Conservation (phyloP, 805 yeast genomes). For the Candida pseudofarinosa region DNA sequence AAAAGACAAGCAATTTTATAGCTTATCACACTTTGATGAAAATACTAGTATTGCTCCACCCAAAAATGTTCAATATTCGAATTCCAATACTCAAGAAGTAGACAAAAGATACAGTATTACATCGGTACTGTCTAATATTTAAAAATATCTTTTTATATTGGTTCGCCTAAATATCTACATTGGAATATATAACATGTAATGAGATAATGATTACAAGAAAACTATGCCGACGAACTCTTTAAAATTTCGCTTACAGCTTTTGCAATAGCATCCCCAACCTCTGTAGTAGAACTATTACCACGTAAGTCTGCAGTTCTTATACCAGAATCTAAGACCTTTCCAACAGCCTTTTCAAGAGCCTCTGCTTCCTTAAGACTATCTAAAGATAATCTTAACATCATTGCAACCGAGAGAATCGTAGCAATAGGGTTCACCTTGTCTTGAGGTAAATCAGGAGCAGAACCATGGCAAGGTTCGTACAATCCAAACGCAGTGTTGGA, state of each 20-base stretch:
- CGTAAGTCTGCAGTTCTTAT: conserved; percentile 89
- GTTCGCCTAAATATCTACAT: conserved; percentile 11
- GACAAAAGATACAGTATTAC: background rate
- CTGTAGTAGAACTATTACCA: conserved; percentile 77
- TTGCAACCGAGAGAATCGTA: conserved; percentile 90
- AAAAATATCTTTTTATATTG: no score
- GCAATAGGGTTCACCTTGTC: conserved; percentile 95
- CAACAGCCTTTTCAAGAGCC: conserved; percentile 86
- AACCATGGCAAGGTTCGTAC: conserved; percentile 98
- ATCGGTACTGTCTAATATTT: background rate
- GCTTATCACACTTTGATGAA: background rate
- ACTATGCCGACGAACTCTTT: conserved; percentile 11
- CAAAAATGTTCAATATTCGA: background rate
- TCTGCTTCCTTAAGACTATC: conserved; percentile 80
- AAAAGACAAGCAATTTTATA: background rate
- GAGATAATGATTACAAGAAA: background rate
- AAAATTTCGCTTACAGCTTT: conserved; percentile 60
- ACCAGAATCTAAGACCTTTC: conserved; percentile 73
- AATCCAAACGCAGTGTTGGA: conserved; percentile 91
- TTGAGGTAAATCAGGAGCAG: conserved; percentile 89
- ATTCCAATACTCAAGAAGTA: background rate
- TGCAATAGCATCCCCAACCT: conserved; percentile 94
- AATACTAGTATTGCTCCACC: background rate
- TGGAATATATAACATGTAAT: background rate
- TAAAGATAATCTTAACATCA: conserved; percentile 93